A percentile compares a stretch with the other conserved stretches of the same genome.
phyloP scores from a whole-genome alignment of 1,284 basidiomycete genomes.

The Abortiporus biennis region DNA sequence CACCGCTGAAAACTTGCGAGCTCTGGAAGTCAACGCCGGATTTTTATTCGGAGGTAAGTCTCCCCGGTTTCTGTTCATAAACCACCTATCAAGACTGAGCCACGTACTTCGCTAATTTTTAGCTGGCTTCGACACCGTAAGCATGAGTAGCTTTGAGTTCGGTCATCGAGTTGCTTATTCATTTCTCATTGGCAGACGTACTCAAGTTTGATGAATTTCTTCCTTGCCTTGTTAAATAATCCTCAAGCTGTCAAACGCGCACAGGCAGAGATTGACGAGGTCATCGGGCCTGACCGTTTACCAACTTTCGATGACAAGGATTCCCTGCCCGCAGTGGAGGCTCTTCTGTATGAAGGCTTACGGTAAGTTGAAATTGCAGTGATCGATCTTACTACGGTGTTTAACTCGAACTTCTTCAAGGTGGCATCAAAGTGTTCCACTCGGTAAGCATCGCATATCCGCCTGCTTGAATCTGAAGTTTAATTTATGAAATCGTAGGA shows the following conservation, averaged over 20 bases:
- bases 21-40: neutral
- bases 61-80: no score
- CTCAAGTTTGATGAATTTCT: neutral
- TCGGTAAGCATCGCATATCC: neutral
- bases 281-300: slow-evolving; percentile 26
- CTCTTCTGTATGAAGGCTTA: slow-evolving; percentile 30
- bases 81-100: no score
- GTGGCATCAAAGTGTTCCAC: neutral
- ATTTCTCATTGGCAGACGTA: slow-evolving; percentile 22
- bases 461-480: neutral
- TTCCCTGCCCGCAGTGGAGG: slow-evolving; percentile 28
- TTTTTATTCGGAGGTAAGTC: slow-evolving; percentile 2
- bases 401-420: no score
- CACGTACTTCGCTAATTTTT: neutral
- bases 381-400: no score
- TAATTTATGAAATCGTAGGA: no score
- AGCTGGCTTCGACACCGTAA: neutral
- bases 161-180: slow-evolving; percentile 25
- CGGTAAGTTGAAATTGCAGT: slow-evolving; percentile 24
- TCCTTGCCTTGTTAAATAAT: slow-evolving; percentile 9
- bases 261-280: slow-evolving; percentile 29
- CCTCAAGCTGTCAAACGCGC: slow-evolving; percentile 27
- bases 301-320: slow-evolving; percentile 28
- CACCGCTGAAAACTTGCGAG: slow-evolving; percentile 10
- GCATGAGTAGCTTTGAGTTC: no score